phyloP scores from a whole-genome alignment of 306 rosid species.

The Trifolium dubium region DNA sequence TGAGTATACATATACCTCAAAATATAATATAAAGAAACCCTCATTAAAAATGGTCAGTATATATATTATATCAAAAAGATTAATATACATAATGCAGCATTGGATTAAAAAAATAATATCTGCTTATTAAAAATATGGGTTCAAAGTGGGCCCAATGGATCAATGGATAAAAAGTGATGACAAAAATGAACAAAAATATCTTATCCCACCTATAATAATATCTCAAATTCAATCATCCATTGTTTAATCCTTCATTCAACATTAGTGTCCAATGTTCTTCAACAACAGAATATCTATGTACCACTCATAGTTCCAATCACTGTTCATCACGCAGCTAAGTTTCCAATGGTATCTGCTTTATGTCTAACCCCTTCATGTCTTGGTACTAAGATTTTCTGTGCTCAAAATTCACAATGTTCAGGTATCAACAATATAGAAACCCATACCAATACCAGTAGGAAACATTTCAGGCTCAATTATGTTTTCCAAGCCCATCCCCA shows the following conservation, averaged over 20 bases:
- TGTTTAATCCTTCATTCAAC: neutral
- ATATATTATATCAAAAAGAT: no score
- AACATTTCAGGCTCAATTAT: conserved; percentile 34
- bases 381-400: conserved; percentile 12
- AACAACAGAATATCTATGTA: neutral
- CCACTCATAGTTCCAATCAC: no score
- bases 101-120: no score
- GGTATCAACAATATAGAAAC: conserved; percentile 19
- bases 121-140: no score
- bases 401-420: neutral
- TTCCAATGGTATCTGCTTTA: conserved; percentile 57
- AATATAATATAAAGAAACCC: no score
- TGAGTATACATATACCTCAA: no score
- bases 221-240: conserved; percentile 12
- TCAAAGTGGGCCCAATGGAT: no score
- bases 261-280: neutral
- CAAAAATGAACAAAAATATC: conserved; percentile 28
- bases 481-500: conserved; percentile 40
- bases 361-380: conserved; percentile 41
- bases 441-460: conserved; percentile 31
- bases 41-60: no score
- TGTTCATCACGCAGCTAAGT: no score
- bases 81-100: no score
- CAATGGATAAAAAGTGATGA: neutral
- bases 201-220: conserved; percentile 30